A percentile compares a stretch with the other conserved stretches of the same genome.
Conservation (phyloP, 2,329 filamentous ascomycete species). For the Penicillium paneum region DNA sequence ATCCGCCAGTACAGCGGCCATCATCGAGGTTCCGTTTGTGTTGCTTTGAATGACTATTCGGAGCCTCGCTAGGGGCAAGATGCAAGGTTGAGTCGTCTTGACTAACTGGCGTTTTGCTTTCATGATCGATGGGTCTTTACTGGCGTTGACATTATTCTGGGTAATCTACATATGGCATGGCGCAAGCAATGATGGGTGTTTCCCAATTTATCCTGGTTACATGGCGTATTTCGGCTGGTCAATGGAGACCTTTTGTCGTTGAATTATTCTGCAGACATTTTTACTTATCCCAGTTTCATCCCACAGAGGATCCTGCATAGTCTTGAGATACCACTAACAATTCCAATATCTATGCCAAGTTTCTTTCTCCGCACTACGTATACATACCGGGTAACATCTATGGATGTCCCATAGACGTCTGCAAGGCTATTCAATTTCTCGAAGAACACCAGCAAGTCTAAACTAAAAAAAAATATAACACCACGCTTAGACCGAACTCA, state of each 20-base stretch:
- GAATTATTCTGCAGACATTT: neutral
- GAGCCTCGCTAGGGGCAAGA: constrained; percentile 37
- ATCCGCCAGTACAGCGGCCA: constrained; percentile 96
- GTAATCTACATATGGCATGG: constrained; percentile 12
- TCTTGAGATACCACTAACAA: neutral
- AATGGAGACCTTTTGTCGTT: neutral
- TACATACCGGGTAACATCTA: neutral
- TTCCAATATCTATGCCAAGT: neutral
- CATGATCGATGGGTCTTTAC: neutral
- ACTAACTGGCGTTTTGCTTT: neutral
- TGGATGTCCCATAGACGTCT: neutral
- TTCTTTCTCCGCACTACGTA: neutral
- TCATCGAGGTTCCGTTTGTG: constrained; percentile 85
- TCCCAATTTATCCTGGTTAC: neutral
- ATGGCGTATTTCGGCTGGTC: neutral
- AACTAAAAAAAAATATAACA: constrained; percentile 3
- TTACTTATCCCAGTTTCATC: neutral
- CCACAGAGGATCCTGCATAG: neutral
- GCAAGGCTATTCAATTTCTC: neutral
- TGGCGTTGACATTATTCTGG: constrained; percentile 2
- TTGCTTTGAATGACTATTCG: constrained; percentile 82
- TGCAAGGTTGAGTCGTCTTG: neutral
- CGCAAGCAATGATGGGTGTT: neutral
- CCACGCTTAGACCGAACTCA: neutral
- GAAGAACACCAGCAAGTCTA: neutral